A percentile compares a stretch with the other conserved stretches of the same genome.
Conservation (phyloP, 495 filamentous ascomycete genomes). For the Xylaria cubensis region DNA sequence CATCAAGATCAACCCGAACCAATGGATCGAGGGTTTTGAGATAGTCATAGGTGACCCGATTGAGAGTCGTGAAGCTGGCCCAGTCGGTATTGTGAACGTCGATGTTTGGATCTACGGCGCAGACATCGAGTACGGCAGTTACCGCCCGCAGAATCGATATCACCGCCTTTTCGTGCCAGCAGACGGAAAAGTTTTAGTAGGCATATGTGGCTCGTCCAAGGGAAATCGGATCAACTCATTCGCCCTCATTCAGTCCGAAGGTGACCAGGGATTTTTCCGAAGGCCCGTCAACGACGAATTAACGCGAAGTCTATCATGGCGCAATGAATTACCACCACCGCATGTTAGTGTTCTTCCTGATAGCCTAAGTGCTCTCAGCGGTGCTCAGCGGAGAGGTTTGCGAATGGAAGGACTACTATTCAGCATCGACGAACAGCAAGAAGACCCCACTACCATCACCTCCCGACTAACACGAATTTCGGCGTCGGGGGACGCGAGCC, state of each 20-base stretch:
- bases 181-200: constrained; percentile 6
- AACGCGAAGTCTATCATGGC: constrained; percentile 9
- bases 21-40: constrained; percentile 13
- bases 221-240: constrained; percentile 12
- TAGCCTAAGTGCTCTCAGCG: background rate
- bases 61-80: constrained; percentile 14
- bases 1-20: background rate
- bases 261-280: background rate
- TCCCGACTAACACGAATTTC: background rate
- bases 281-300: constrained; percentile 10
- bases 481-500: constrained; percentile 7
- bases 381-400: constrained; percentile 1
- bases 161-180: constrained; percentile 9
- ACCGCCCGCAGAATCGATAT: background rate
- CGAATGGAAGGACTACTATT: constrained; percentile 9
- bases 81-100: constrained; percentile 9
- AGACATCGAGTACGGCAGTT: background rate
- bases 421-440: background rate
- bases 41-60: constrained; percentile 1
- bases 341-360: background rate
- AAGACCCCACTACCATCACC: background rate
- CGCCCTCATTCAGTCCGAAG: background rate
- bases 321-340: background rate
- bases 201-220: constrained; percentile 1
- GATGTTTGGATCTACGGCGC: constrained; percentile 6